Evolutionary conservation across 768 basidiomycete species (phyloP).

Genomic region (Aureoboletus auriporus): DNA sequence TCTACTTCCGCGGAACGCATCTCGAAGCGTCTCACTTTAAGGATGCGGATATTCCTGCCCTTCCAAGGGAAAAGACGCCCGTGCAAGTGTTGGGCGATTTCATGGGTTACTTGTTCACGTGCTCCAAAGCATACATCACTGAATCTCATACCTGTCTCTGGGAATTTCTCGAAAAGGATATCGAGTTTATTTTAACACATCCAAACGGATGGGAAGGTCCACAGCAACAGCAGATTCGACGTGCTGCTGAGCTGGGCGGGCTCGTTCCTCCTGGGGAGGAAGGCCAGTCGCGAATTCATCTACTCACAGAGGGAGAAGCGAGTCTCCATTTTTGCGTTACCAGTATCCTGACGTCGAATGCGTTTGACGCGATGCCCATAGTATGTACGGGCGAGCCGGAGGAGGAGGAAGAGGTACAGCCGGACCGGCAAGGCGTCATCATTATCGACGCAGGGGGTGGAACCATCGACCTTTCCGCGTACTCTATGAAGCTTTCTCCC

Average conservation of each 20-base stretch:
- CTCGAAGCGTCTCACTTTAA: conserved; percentile 20
- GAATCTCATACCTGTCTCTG: conserved; percentile 44
- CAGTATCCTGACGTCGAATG: conserved; percentile 37
- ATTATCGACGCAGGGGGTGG: conserved; percentile 49
- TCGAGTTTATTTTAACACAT: conserved; percentile 52
- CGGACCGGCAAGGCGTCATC: too few species aligned
- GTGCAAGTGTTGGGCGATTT: conserved; percentile 30
- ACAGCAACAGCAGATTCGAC: conserved; percentile 53
- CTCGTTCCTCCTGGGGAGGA: conserved; percentile 39
- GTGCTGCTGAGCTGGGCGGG: conserved; percentile 45
- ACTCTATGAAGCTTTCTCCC: conserved; percentile 36
- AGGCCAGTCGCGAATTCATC: conserved; percentile 40
- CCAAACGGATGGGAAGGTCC: conserved; percentile 62
- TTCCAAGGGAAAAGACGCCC: too few species aligned
- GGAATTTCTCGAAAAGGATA: conserved; percentile 36
- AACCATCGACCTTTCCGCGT: conserved; percentile 38
- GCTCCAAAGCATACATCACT: conserved; percentile 40
- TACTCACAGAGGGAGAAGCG: conserved; percentile 62
- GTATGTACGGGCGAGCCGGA: conserved; percentile 17
- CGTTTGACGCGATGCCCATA: conserved; percentile 7
- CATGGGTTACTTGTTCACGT: conserved; percentile 39
- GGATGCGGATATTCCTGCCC: conserved; percentile 24
- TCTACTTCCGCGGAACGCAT: conserved; percentile 32
- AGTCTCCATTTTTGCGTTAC: conserved; percentile 48
- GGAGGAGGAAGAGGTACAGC: neutral